phyloP scores from a whole-genome alignment of 148 eudicot genomes.

The Oxyria digyna region DNA sequence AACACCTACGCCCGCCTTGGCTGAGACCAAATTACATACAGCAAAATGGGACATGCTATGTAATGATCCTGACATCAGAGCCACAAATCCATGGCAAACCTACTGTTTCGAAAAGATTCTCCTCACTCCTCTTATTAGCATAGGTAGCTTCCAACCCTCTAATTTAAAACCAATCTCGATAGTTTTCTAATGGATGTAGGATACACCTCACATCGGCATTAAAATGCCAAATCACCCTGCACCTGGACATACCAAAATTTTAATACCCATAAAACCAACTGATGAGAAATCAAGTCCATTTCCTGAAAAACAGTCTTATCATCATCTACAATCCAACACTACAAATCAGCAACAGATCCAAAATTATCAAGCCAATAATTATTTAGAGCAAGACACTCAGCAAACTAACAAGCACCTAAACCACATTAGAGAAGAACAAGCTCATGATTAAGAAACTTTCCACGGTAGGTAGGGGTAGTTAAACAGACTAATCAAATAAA shows the following conservation, averaged over 20 bases:
- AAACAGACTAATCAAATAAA: conserved; percentile 4
- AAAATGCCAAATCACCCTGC: not conserved
- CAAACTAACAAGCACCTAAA: not conserved
- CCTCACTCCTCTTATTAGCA: not conserved
- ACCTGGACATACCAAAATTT: not conserved
- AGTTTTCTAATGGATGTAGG: not conserved
- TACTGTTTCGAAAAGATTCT: not conserved
- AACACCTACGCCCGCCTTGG: not conserved
- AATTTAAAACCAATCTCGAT: not conserved
- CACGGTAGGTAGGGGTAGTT: conserved; percentile 1
- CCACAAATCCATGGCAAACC: not conserved
- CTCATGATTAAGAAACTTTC: conserved; percentile 6
- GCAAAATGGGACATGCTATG: not conserved
- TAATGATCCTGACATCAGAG: not conserved
- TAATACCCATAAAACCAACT: not conserved
- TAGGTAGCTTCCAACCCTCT: not conserved
- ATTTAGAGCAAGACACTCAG: not conserved
- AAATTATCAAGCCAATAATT: not conserved
- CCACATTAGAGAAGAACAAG: not conserved
- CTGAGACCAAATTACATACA: not conserved
- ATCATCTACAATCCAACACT: not conserved
- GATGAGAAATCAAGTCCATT: not conserved
- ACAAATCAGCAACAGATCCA: conserved; percentile 5
- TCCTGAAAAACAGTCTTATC: not conserved
- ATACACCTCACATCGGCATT: not conserved